phyloP scores from a whole-genome alignment of 306 rosid species.

The Pterocarpus macrocarpus region DNA sequence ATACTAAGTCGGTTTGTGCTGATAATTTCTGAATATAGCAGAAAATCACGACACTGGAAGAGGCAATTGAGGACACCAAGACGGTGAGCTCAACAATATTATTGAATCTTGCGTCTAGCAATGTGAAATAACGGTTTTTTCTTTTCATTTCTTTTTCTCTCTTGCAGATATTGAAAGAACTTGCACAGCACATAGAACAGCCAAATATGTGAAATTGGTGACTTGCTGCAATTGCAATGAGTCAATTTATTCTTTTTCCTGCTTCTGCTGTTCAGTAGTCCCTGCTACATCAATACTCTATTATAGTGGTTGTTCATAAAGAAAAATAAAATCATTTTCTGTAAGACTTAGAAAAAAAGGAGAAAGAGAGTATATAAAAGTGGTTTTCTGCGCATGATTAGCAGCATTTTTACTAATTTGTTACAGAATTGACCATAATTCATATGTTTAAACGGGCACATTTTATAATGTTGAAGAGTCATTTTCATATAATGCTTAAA shows the following conservation, averaged over 20 bases:
- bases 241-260: not conserved
- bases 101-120: not conserved
- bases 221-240: not conserved
- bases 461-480: not conserved
- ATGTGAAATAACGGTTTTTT: conserved; percentile 18
- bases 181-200: conserved; percentile 48
- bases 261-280: too few relatives aligned
- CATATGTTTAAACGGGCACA: not conserved
- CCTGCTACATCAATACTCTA: too few relatives aligned
- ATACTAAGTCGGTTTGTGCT: not conserved
- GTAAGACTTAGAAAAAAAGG: too few relatives aligned
- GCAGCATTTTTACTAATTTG: too few relatives aligned
- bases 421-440: too few relatives aligned
- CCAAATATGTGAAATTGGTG: conserved; percentile 40
- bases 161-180: conserved; percentile 68
- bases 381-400: too few relatives aligned
- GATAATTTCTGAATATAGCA: conserved; percentile 34
- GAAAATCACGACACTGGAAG: conserved; percentile 85
- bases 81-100: conserved; percentile 56
- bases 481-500: not conserved
- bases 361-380: too few relatives aligned
- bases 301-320: too few relatives aligned
- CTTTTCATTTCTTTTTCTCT: conserved; percentile 16
- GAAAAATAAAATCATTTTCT: too few relatives aligned
- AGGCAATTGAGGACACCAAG: conserved; percentile 67